A percentile compares a stretch with the other conserved stretches of the same genome.
These are phyloP conservation scores for Patellifolia procumbens DNA, from an alignment of 179 eudicot species.

Conservation along the genomic window DNA sequence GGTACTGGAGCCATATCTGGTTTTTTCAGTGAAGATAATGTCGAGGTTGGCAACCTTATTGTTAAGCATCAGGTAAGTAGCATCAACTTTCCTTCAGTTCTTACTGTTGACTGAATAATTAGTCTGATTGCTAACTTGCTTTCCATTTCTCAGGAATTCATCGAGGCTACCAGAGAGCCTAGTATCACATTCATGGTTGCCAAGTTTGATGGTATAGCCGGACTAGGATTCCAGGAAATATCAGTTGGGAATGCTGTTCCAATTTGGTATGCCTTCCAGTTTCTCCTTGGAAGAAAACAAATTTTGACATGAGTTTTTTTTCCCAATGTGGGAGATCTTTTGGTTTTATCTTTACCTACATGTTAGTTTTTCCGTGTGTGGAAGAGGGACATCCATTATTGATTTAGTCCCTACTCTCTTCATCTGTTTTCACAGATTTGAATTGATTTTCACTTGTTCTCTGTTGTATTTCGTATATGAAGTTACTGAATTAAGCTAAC, in stretches of 20 bases:
- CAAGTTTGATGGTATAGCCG: slow-evolving; percentile 83
- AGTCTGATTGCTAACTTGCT: not conserved
- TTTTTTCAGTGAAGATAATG: slow-evolving; percentile 72
- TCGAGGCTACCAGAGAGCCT: slow-evolving; percentile 78
- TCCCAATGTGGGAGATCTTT: too few species aligned
- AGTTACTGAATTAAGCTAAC: too few species aligned
- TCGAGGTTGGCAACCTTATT: slow-evolving; percentile 68
- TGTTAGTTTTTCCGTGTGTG: not conserved
- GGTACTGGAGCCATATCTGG: slow-evolving; percentile 88
- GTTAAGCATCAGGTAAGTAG: slow-evolving; percentile 65
- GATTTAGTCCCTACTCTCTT: too few species aligned
- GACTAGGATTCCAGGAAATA: slow-evolving; percentile 87
- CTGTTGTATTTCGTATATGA: too few species aligned
- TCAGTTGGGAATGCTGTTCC: slow-evolving; percentile 76
- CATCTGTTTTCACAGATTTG: too few species aligned
- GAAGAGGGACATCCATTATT: not conserved
- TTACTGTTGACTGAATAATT: not conserved
- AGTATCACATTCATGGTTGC: slow-evolving; percentile 64
- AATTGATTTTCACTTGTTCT: too few species aligned
- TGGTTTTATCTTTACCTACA: not conserved
- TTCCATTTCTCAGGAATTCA: slow-evolving; percentile 52
- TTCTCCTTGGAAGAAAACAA: not conserved
- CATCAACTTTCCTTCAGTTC: slow-evolving; percentile 16
- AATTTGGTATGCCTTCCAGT: slow-evolving; percentile 55
- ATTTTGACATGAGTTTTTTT: not conserved